Base-by-base conservation (phyloP, 2,329 filamentous ascomycete genomes). In the Phyllosticta paracitricarpa region DNA sequence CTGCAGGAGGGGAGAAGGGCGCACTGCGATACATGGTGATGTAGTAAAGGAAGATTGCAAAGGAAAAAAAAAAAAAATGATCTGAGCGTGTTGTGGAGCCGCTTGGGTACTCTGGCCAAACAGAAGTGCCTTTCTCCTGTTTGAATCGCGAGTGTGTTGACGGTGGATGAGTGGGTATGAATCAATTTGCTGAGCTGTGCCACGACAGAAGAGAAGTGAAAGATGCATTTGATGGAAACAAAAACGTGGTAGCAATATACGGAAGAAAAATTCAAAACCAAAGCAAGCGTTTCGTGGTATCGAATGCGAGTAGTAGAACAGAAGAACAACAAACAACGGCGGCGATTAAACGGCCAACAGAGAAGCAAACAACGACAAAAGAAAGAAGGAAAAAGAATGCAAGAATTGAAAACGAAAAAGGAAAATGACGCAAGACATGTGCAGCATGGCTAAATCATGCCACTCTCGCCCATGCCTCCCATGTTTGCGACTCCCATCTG, bases 401-500 rank as follows among this genome's bases (percentile, higher is more conserved):
- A 40, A 17, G 14, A 22, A 22, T 22, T 22, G 19, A 5, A 12
- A 17, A 35, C 9, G n/a, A 53, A 19, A 7, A 24, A 22, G 14
- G 51, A 22, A 24, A 12, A 24, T 5, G 22, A 53, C 19, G 24
- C n/a, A 2, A 14, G 14, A 10, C 14, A 53, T 28, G 40, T 26
- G 40, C 19, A 35, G 25, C 10, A 14, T 19, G 51, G 14, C 24
- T 33, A 61, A 51, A 75, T 72, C 72, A 74, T 74, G 4, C 61
- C 61, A 12, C 58, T 57, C 12, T 71, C 70, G 2, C 71, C 69
- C 51, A 30, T 30, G 6, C 28, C 28, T 30, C 70, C 67, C 56
- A 68, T 68, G 6, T 65, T 66, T 58, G 69, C 65, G 53, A 78
- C 77, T 12, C 77, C 78, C 22, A 73, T 67, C 65, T 79, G 77